These are phyloP conservation scores for Beta vulgaris DNA, from an alignment of 148 eudicot species.

Conservation along the genomic window DNA sequence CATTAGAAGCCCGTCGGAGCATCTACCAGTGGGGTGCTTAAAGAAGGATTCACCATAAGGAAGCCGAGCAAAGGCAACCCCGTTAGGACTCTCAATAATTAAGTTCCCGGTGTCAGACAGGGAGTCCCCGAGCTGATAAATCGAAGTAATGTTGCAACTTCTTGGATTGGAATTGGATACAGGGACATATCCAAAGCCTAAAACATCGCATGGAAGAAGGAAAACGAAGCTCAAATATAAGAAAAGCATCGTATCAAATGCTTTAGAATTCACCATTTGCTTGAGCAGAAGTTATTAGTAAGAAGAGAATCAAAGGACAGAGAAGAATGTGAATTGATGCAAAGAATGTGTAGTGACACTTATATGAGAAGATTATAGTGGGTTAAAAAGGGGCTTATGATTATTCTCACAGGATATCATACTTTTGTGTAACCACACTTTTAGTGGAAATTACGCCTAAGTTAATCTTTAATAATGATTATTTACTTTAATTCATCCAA, in stretches of 20 bases:
- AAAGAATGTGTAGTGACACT: background rate
- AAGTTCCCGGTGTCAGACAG: constrained; percentile 30
- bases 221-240: background rate
- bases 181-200: background rate
- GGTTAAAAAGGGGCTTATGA: background rate
- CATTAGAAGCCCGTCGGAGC: constrained; percentile 31
- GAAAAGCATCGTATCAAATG: background rate
- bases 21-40: constrained; percentile 30
- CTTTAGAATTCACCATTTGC: constrained; percentile 1
- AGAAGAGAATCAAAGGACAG: background rate
- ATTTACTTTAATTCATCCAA: background rate
- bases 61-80: constrained; percentile 21
- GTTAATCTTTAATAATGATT: background rate
- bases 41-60: constrained; percentile 28
- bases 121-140: constrained; percentile 33
- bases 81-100: constrained; percentile 20
- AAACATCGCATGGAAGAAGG: constrained; percentile 1
- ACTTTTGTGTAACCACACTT: background rate
- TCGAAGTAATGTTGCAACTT: background rate
- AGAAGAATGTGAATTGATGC: background rate
- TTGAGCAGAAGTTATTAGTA: background rate
- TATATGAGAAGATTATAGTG: background rate
- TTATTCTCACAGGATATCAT: constrained; percentile 3
- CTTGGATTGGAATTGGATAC: background rate
- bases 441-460: background rate